Base-by-base conservation (phyloP, 2,329 filamentous ascomycete genomes). In the Stagonosporopsis chrysanthemi region DNA sequence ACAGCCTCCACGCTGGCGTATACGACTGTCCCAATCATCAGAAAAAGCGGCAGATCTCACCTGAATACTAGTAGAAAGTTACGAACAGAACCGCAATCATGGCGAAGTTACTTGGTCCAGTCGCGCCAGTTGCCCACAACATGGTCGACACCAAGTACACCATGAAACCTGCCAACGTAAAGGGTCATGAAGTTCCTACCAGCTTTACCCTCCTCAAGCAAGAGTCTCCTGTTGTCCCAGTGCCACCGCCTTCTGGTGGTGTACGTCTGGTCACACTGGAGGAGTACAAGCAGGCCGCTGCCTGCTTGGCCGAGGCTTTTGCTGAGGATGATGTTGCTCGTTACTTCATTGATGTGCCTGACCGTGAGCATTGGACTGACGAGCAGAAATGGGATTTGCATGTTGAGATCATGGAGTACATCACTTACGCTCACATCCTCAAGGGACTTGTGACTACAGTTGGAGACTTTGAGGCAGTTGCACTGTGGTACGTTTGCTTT, bases 381-480 rank as follows among this genome's bases (percentile, higher is more conserved):
- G 85, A 90, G 75, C 81, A 87, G 71, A 88, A 88, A 72, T 95
- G 89, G 88, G 85, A 86, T 64, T 81, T 95, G 42, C 91, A 95
- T 75, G 82, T 90, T 64, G 84, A 89, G 72, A 89, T 92, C 66
- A 86, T 94, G 81, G 88, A 87, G 66, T 93, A 92, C 77, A 84
- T 91, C 66, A 88, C 88, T 46, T 90, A 90, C 56, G 87, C 90
- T 58, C 90, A 92, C 74, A 87, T 86, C 75, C 83, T 90, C 69
- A 88, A 88, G 66, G 91, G 91, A 53, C 76, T 91, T 56, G 90
- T 90, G 52, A 88, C 90, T 42, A 87, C 88, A 52, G 86, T 90
- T 60, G 91, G 91, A 17, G 86, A 92, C 70, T 91, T 90, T 70
- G 90, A 91, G 64, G 88, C 86, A 62, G 88, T 95, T 52, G 90